A percentile compares a stretch with the other conserved stretches of the same genome.
Evolutionary conservation across 495 filamentous ascomycete genomes (phyloP).

Genomic region (Aspergillus heteromorphus): DNA sequence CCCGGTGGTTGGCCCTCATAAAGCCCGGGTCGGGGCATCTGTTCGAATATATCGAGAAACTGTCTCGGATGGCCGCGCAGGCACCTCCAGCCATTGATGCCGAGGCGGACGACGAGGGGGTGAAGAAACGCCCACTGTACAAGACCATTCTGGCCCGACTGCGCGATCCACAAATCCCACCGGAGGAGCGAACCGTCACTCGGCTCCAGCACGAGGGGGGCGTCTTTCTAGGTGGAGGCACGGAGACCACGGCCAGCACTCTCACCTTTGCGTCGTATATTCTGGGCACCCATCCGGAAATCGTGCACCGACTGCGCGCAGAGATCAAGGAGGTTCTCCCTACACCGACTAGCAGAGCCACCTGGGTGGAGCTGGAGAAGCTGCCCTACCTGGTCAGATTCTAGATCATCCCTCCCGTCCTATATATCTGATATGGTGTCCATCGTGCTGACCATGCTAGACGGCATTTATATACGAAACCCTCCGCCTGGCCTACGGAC

Average conservation of each 20-base stretch:
- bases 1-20: neutral
- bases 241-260: slow-evolving; percentile 35
- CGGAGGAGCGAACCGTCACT: slow-evolving; percentile 16
- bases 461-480: slow-evolving; percentile 42
- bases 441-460: slow-evolving; percentile 10
- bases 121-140: neutral
- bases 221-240: slow-evolving; percentile 35
- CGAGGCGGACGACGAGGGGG: neutral
- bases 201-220: slow-evolving; percentile 36
- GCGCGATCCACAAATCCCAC: slow-evolving; percentile 19
- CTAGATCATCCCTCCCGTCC: too few species aligned
- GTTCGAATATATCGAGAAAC: neutral
- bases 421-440: neutral
- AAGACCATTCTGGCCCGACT: slow-evolving; percentile 22
- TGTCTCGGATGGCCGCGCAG: neutral
- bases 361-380: slow-evolving; percentile 42
- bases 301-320: slow-evolving; percentile 15
- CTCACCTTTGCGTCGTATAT: slow-evolving; percentile 20
- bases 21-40: neutral
- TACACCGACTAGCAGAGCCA: slow-evolving; percentile 18
- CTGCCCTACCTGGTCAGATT: slow-evolving; percentile 45
- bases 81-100: neutral
- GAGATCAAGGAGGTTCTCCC: slow-evolving; percentile 30
- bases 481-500: slow-evolving; percentile 39
- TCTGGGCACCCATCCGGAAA: slow-evolving; percentile 7